phyloP scores from a whole-genome alignment of 495 filamentous ascomycete species.

The Xeromyces bisporus region DNA sequence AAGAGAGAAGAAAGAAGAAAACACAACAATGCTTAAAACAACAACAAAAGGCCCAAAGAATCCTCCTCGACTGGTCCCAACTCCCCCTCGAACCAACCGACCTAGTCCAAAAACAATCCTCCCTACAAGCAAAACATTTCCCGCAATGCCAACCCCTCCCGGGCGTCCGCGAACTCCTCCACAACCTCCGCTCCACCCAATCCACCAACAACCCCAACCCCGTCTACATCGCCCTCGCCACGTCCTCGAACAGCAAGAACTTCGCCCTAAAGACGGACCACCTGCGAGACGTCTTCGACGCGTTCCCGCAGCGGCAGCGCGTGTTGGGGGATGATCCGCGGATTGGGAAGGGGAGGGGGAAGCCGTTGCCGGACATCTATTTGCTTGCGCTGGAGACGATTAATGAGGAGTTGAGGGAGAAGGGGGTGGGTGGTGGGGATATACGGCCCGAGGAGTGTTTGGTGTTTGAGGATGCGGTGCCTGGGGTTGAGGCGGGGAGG shows the following conservation, averaged over 20 bases:
- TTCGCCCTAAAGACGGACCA: conserved; percentile 69
- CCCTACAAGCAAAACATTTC: conserved; percentile 55
- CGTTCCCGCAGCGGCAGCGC: conserved; percentile 48
- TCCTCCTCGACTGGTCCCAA: conserved; percentile 72
- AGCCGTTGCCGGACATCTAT: conserved; percentile 92
- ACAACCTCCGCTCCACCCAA: conserved; percentile 26
- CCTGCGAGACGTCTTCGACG: conserved; percentile 50
- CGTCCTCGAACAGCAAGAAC: conserved; percentile 52
- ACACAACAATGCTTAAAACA: too few relatives aligned
- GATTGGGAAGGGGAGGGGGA: conserved; percentile 65
- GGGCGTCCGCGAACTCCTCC: conserved; percentile 55
- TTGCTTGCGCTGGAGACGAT: conserved; percentile 70
- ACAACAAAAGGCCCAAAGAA: conserved; percentile 24
- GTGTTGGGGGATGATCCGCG: conserved; percentile 78
- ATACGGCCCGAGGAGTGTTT: conserved; percentile 77
- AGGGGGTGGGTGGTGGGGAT: conserved; percentile 38
- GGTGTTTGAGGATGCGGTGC: conserved; percentile 91
- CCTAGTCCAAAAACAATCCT: conserved; percentile 38
- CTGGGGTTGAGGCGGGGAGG: conserved; percentile 78
- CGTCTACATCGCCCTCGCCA: conserved; percentile 75
- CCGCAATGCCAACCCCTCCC: conserved; percentile 57
- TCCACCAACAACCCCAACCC: conserved; percentile 19
- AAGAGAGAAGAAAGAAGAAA: background rate
- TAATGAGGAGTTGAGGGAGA: conserved; percentile 45
- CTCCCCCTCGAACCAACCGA: conserved; percentile 56